phyloP scores from a whole-genome alignment of 192 early-diverging fungal genomes.

The Podila horticola region DNA sequence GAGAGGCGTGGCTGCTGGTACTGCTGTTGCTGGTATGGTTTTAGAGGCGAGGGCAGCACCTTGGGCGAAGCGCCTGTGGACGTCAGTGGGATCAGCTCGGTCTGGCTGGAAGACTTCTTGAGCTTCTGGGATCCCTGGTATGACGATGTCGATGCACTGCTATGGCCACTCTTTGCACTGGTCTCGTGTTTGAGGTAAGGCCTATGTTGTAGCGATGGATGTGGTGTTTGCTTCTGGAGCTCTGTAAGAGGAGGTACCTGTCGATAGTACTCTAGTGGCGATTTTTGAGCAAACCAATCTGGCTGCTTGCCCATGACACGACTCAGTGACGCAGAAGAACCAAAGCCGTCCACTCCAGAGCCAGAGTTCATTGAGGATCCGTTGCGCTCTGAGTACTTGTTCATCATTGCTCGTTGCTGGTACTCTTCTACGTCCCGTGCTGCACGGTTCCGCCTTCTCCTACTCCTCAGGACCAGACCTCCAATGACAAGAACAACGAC shows the following conservation, averaged over 20 bases:
- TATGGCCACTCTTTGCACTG: conserved; percentile 3
- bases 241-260: conserved; percentile 12
- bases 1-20: conserved; percentile 36
- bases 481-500: conserved; percentile 6
- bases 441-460: conserved; percentile 8
- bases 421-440: conserved; percentile 25
- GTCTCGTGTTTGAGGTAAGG: conserved; percentile 4
- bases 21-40: conserved; percentile 17
- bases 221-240: conserved; percentile 1
- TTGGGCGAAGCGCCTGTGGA: neutral
- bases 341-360: neutral
- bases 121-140: neutral
- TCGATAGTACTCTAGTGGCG: conserved; percentile 30
- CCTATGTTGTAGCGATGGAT: neutral
- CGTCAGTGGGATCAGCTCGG: neutral
- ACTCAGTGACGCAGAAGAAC: neutral
- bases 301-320: conserved; percentile 9
- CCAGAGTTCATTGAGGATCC: conserved; percentile 1
- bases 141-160: neutral
- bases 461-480: conserved; percentile 17
- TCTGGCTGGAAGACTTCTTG: neutral
- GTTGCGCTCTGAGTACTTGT: conserved; percentile 15
- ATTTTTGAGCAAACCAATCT: conserved; percentile 33
- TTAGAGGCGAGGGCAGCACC: neutral
- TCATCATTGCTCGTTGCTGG: conserved; percentile 16